These are phyloP conservation scores for Heliosperma pusillum DNA, from an alignment of 148 eudicot genomes.

Conservation along the genomic window DNA sequence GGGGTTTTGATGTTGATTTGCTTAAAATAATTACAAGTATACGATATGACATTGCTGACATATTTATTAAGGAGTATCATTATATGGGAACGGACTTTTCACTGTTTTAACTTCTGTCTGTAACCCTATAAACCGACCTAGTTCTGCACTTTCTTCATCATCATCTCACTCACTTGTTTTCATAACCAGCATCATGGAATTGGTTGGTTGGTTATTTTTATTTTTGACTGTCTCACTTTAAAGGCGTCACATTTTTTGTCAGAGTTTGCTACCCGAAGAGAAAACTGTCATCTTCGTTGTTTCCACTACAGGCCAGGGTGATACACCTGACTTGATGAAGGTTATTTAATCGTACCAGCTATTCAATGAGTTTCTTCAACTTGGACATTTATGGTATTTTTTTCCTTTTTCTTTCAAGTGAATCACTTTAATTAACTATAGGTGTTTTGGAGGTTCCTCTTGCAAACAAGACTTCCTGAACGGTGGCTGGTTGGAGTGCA, in stretches of 20 bases:
- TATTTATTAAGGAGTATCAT: not conserved
- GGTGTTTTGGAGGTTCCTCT: conserved; percentile 84
- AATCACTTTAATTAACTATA: conserved; percentile 27
- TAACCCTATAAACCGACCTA: not conserved
- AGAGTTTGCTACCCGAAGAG: conserved; percentile 54
- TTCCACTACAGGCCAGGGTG: conserved; percentile 97
- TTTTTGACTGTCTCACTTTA: not conserved
- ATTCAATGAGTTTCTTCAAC: not conserved
- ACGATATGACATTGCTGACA: not conserved
- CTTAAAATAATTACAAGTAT: no score
- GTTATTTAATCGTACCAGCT: conserved; percentile 32
- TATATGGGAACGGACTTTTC: not conserved
- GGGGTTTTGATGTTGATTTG: not conserved
- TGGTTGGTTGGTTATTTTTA: not conserved
- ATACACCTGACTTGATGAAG: conserved; percentile 87
- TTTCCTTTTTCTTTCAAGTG: conserved; percentile 6
- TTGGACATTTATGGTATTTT: not conserved
- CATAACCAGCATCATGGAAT: not conserved
- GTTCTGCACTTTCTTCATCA: conserved; percentile 3
- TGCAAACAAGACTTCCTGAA: conserved; percentile 59
- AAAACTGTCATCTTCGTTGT: conserved; percentile 68
- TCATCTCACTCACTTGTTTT: not conserved
- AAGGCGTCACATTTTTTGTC: conserved; percentile 11
- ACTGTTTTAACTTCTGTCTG: not conserved
- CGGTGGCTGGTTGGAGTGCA: conserved; percentile 69